Evolutionary conservation across 2,329 filamentous ascomycete genomes (phyloP).

Genomic region (Fusarium falciforme): DNA sequence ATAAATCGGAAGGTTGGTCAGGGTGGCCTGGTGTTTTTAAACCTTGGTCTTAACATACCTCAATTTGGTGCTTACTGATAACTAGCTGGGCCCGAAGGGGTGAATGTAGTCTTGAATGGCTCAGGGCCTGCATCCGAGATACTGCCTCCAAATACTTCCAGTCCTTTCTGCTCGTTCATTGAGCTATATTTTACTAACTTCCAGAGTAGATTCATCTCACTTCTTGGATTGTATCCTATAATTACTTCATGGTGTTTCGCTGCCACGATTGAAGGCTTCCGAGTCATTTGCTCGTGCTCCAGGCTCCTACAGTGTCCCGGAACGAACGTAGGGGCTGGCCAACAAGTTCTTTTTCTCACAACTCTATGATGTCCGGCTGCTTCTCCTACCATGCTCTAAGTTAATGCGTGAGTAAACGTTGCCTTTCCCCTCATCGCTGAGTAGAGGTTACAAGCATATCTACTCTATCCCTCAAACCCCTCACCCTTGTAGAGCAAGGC

Average conservation of each 20-base stretch:
- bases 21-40: neutral
- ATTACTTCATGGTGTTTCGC: neutral
- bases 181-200: neutral
- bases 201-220: neutral
- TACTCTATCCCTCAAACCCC: neutral
- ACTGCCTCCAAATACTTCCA: neutral
- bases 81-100: neutral
- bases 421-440: neutral
- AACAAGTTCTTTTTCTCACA: neutral
- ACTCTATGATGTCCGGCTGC: neutral
- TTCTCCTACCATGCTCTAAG: neutral
- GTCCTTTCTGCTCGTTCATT: neutral
- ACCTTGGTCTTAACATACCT: neutral
- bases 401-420: neutral
- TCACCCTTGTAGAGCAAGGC: neutral
- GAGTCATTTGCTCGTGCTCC: neutral
- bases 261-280: neutral
- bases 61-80: neutral
- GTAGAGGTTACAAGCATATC: neutral
- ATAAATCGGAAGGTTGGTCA: neutral
- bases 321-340: neutral
- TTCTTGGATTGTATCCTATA: neutral
- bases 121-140: neutral
- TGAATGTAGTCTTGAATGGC: neutral
- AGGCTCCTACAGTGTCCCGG: neutral